Evolutionary conservation across 176 grass and related monocot species (phyloP).

Genomic region (Aegilops umbellulata): DNA sequence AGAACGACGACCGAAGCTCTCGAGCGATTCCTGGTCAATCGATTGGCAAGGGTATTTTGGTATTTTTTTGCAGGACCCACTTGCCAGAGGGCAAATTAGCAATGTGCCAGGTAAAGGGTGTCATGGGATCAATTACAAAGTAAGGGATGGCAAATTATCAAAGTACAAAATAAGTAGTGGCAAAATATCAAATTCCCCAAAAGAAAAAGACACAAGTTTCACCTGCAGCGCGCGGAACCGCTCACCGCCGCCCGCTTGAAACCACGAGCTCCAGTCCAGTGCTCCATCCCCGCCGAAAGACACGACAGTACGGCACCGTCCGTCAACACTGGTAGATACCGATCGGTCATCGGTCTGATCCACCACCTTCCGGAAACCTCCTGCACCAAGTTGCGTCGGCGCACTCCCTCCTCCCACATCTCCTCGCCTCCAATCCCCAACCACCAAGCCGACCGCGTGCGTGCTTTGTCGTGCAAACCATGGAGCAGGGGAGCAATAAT

Average conservation of each 20-base stretch:
- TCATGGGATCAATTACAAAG: too few relatives aligned
- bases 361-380: conserved; percentile 19
- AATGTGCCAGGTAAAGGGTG: too few relatives aligned
- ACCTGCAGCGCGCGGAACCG: not conserved
- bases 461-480: not conserved
- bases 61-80: too few relatives aligned
- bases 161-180: too few relatives aligned
- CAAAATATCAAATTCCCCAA: too few relatives aligned
- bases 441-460: not conserved
- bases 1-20: too few relatives aligned
- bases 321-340: not conserved
- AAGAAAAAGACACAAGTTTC: not conserved
- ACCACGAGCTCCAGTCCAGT: not conserved
- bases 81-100: too few relatives aligned
- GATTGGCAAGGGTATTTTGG: too few relatives aligned
- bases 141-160: too few relatives aligned
- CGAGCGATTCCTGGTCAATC: too few relatives aligned
- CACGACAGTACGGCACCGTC: conserved; percentile 16
- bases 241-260: not conserved
- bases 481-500: conserved; percentile 47
- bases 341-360: not conserved
- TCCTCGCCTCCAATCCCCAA: not conserved
- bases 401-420: not conserved
- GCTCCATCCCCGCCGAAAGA: not conserved
- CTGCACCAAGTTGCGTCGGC: not conserved